Evolutionary conservation across 192 early-diverging fungal species (phyloP).

Genomic region (Mortierella alpina): DNA sequence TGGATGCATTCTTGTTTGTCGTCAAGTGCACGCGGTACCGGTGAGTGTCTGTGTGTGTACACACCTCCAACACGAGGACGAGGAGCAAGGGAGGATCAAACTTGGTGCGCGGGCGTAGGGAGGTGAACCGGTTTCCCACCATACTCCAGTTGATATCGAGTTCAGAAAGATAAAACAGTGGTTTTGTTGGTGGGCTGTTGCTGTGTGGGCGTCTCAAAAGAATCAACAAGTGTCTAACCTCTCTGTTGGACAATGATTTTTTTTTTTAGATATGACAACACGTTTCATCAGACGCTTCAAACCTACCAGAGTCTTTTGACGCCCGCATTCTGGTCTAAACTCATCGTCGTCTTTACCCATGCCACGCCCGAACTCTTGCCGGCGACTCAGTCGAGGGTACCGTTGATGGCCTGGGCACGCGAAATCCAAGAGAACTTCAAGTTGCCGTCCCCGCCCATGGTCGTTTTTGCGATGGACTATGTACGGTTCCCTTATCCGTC

Average conservation of each 20-base stretch:
- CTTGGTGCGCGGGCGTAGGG: too few species aligned
- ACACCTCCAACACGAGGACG: too few species aligned
- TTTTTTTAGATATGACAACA: constrained; percentile 36
- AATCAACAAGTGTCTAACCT: too few species aligned
- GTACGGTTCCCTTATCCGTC: constrained; percentile 38
- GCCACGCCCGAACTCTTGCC: constrained; percentile 48
- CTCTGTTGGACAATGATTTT: not conserved
- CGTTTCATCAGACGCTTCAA: constrained; percentile 39
- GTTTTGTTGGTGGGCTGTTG: not conserved
- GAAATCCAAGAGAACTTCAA: constrained; percentile 49
- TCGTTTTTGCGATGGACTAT: constrained; percentile 46
- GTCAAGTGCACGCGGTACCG: constrained; percentile 56
- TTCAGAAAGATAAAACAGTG: not conserved
- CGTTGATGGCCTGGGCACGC: constrained; percentile 39
- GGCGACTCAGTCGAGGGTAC: constrained; percentile 15
- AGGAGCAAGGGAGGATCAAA: too few species aligned
- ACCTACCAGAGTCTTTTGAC: constrained; percentile 46
- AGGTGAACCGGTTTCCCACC: too few species aligned
- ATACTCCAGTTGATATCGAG: not conserved
- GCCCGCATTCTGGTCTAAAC: constrained; percentile 44
- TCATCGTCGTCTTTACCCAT: constrained; percentile 51
- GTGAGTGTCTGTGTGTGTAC: constrained; percentile 21
- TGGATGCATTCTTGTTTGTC: constrained; percentile 55
- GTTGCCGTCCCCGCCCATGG: constrained; percentile 11
- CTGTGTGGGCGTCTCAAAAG: not conserved